Evolutionary conservation across 2,329 filamentous ascomycete species (phyloP), one percentile per base, ranked within the genome.

Genomic region (Mollisia scopiformis): DNA sequence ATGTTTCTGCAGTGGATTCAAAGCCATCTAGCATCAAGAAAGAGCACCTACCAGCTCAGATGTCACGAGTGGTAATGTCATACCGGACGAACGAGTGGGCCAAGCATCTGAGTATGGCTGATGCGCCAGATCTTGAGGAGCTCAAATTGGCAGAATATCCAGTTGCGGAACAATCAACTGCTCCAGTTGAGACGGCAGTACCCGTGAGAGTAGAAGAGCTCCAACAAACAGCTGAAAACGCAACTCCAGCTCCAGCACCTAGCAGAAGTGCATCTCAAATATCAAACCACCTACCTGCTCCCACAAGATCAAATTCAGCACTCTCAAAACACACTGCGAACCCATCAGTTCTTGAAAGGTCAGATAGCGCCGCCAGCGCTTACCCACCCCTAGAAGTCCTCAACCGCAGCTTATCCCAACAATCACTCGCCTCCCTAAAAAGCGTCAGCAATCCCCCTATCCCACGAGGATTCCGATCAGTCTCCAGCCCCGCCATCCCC

Each of bases 41-140:
- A 64, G 85, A 87, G 3, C 81, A 81, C 11, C 81, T 96, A 10
- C 91, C 91, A 0, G 78, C 82, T n/a, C 85, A 86, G 13, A 76
- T 93, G 33, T 95, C 93, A 1, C 88, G 86, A 62, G 84, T 96
- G 8, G 89, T 93, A 1, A 80, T 92, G 73, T 91, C 90, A 0
- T 96, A 95, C 72, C 86, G 94, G 59, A 97, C 93, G 1, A 96
- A 96, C 66, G 94, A 98, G 76, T 98, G 94, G 94, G 92, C 93
- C 0, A 97, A 97, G 74, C 92, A 97, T 74, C 81, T 97, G 11
- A 87, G 88, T 64, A 79, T 84, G 43, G 93, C 94, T 6, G 93
- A 97, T 16, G 78, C 79, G 5, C 92, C 92, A 1, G 84, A 87
- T 51, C 75, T 83, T 0, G 88, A 92, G 7, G 83, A 86, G 1